Percentiles rank a stretch among this genome's conserved stretches.
Conservation (phyloP, 2,329 filamentous ascomycete species). For the Emergomyces orientalis region DNA sequence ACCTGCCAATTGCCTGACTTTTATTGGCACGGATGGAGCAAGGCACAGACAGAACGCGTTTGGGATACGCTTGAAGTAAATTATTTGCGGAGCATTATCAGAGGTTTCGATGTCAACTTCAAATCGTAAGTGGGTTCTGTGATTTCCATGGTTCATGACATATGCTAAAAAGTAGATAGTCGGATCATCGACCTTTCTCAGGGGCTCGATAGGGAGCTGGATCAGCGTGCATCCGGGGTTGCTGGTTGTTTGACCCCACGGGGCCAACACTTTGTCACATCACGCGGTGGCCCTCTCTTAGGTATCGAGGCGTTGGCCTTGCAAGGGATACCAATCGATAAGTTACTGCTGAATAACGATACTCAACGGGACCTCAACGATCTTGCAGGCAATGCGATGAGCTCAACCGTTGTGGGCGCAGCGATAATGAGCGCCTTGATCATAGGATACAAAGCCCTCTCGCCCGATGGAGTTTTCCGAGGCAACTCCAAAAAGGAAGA, state of each 20-base stretch:
- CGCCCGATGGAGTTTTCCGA: constrained; percentile 13
- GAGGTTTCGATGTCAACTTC: constrained; percentile 48
- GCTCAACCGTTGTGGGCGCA: constrained; percentile 58
- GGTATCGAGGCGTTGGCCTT: constrained; percentile 55
- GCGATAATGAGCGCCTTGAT: constrained; percentile 53
- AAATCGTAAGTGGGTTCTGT: constrained; percentile 41
- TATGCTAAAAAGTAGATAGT: constrained; percentile 17
- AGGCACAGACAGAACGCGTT: constrained; percentile 48
- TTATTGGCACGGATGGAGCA: constrained; percentile 44
- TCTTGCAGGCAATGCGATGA: constrained; percentile 73
- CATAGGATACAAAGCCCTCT: constrained; percentile 24
- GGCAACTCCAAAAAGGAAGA: background rate
- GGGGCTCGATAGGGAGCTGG: constrained; percentile 55
- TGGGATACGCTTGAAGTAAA: constrained; percentile 58
- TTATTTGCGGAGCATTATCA: constrained; percentile 42
- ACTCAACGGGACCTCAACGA: constrained; percentile 54
- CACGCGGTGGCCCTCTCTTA: constrained; percentile 50
- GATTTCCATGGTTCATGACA: constrained; percentile 1
- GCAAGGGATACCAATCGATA: constrained; percentile 58
- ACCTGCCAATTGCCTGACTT: constrained; percentile 47
- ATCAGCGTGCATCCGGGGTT: constrained; percentile 46
- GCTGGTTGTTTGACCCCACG: constrained; percentile 59
- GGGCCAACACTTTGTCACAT: constrained; percentile 53
- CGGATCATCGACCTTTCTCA: constrained; percentile 57
- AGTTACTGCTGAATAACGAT: constrained; percentile 56